phyloP scores from a whole-genome alignment of 2,329 filamentous ascomycete genomes.

The Pseudocercospora eumusae region DNA sequence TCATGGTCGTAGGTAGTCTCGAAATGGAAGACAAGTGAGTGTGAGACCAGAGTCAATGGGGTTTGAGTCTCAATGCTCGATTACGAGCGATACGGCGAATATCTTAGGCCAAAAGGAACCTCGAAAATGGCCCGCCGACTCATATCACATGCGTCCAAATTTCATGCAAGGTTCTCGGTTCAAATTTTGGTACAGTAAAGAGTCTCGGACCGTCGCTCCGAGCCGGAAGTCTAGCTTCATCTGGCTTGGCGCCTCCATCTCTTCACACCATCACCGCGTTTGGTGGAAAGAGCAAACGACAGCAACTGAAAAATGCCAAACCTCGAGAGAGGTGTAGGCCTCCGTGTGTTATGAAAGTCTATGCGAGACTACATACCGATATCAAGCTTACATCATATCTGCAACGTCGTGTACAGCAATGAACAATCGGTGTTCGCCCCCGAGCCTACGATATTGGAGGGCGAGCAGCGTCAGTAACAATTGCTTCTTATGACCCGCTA shows the following conservation, averaged over 20 bases:
- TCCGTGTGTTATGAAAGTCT: no score
- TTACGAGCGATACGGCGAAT: neutral
- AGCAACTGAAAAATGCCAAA: neutral
- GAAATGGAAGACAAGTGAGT: neutral
- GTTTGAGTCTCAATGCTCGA: neutral
- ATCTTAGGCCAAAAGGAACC: conserved; percentile 1
- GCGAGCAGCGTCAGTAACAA: neutral
- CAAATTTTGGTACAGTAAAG: neutral
- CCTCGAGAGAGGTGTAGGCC: no score
- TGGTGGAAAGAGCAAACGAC: neutral
- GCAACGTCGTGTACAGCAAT: no score
- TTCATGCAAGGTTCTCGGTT: conserved; percentile 6
- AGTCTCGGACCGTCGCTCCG: neutral
- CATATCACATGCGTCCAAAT: conserved; percentile 3
- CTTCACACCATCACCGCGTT: neutral
- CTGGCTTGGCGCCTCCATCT: neutral
- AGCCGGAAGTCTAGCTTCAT: neutral
- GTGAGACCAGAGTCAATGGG: neutral
- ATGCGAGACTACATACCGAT: no score
- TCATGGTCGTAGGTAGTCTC: conserved; percentile 25
- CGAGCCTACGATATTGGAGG: no score
- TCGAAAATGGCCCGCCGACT: neutral
- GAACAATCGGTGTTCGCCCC: no score
- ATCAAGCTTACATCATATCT: no score
- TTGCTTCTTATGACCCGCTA: neutral